A percentile compares a stretch with the other conserved stretches of the same genome.
phyloP scores from a whole-genome alignment of 257 asterid genomes.

The Haberlea rhodopensis region DNA sequence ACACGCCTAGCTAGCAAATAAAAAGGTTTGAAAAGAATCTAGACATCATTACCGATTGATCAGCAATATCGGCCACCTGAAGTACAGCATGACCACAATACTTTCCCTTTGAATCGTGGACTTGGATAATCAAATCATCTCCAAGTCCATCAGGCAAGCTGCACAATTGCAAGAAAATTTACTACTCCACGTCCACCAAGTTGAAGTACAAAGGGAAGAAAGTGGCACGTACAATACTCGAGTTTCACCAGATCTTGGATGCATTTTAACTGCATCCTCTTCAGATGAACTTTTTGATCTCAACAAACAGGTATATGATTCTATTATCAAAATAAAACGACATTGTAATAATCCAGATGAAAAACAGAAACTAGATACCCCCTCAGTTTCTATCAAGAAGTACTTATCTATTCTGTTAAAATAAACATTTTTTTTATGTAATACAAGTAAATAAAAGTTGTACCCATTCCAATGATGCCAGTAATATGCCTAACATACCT shows the following conservation, averaged over 20 bases:
- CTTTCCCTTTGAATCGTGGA: conserved; percentile 75
- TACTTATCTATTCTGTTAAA: neutral
- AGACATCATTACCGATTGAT: conserved; percentile 62
- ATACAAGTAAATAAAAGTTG: conserved; percentile 11
- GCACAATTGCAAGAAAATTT: conserved; percentile 24
- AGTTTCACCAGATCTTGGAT: conserved; percentile 93
- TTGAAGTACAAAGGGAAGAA: conserved; percentile 4
- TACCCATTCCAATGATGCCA: conserved; percentile 13
- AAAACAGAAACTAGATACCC: conserved; percentile 15
- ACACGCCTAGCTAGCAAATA: neutral
- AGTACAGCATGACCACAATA: conserved; percentile 72
- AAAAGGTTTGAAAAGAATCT: neutral
- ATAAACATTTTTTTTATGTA: no score
- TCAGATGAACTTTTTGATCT: conserved; percentile 79
- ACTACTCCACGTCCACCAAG: conserved; percentile 16
- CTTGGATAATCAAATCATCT: conserved; percentile 79
- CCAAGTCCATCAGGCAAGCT: conserved; percentile 94
- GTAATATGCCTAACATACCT: conserved; percentile 42
- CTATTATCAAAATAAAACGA: conserved; percentile 36
- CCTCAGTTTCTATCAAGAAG: neutral
- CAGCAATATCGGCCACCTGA: conserved; percentile 91
- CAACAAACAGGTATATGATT: conserved; percentile 73
- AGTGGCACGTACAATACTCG: conserved; percentile 70
- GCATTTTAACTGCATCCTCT: conserved; percentile 80
- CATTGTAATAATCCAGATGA: conserved; percentile 11